phyloP scores from a whole-genome alignment of 1,139 yeast genomes.

The Arxiozyma slooffiae region DNA sequence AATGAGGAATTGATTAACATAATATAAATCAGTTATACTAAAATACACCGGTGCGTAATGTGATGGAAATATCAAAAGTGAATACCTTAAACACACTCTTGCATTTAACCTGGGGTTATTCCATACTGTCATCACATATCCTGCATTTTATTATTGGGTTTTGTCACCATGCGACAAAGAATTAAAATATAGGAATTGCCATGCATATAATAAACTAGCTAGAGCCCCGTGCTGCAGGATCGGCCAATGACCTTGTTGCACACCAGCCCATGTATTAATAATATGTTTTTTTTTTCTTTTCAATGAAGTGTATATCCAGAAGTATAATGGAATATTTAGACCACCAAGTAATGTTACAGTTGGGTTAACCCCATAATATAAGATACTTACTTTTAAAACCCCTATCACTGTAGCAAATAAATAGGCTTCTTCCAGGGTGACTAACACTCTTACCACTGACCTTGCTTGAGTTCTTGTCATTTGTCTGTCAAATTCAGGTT shows the following conservation, averaged over 20 bases:
- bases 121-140: constrained; percentile 93
- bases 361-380: constrained; percentile 76
- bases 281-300: constrained; percentile 80
- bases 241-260: constrained; percentile 68
- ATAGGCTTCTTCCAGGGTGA: constrained; percentile 70
- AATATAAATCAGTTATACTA: constrained; percentile 74
- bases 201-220: constrained; percentile 82
- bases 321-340: constrained; percentile 67
- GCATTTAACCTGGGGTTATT: constrained; percentile 88
- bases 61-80: constrained; percentile 82
- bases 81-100: constrained; percentile 82
- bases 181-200: constrained; percentile 99
- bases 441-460: constrained; percentile 80
- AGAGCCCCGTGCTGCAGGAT: constrained; percentile 95
- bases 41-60: constrained; percentile 75
- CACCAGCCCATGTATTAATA: constrained; percentile 99
- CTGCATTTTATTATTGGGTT: constrained; percentile 81
- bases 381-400: constrained; percentile 52
- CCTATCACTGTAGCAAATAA: constrained; percentile 72
- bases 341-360: constrained; percentile 73
- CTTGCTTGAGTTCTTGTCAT: constrained; percentile 86
- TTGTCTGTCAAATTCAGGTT: constrained; percentile 75
- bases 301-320: constrained; percentile 85
- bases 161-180: constrained; percentile 82
- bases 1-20: constrained; percentile 70